Evolutionary conservation across 192 early-diverging fungal species (phyloP).

Genomic region (Mortierella claussenii): DNA sequence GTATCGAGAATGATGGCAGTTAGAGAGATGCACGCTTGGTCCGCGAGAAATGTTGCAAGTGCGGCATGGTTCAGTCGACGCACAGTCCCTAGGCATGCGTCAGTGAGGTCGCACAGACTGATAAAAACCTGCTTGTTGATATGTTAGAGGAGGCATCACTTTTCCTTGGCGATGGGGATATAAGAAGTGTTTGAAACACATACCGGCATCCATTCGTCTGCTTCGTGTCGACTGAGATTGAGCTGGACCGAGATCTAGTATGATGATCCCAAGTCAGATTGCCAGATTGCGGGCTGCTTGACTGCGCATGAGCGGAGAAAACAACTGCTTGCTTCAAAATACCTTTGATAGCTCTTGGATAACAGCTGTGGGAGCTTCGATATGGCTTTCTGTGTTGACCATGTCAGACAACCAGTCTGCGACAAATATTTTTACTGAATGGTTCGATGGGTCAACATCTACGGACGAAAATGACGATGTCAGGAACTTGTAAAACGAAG

Average conservation of each 20-base stretch:
- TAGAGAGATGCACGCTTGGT: constrained; percentile 8
- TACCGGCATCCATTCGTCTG: constrained; percentile 42
- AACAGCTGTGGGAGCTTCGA: background rate
- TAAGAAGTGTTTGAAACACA: too few relatives aligned
- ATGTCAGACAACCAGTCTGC: constrained; percentile 29
- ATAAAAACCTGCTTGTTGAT: constrained; percentile 21
- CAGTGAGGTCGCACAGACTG: constrained; percentile 19
- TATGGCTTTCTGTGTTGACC: constrained; percentile 2
- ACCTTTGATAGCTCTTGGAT: constrained; percentile 32
- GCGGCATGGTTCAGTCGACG: background rate
- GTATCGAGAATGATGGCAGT: constrained; percentile 22
- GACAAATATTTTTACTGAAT: constrained; percentile 15
- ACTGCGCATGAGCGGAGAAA: too few relatives aligned
- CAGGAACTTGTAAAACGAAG: too few relatives aligned
- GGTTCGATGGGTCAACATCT: constrained; percentile 3
- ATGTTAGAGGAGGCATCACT: too few relatives aligned
- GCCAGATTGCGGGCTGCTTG: too few relatives aligned
- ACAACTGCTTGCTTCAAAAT: too few relatives aligned
- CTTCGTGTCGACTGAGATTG: constrained; percentile 16
- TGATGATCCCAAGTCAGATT: too few relatives aligned
- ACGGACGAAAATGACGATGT: background rate
- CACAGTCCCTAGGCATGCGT: constrained; percentile 17
- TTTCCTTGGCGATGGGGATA: too few relatives aligned
- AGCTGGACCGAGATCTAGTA: constrained; percentile 26
- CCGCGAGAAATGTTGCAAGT: constrained; percentile 1